Conservation (phyloP, 805 yeast species). For the Yarrowia sp. region DNA sequence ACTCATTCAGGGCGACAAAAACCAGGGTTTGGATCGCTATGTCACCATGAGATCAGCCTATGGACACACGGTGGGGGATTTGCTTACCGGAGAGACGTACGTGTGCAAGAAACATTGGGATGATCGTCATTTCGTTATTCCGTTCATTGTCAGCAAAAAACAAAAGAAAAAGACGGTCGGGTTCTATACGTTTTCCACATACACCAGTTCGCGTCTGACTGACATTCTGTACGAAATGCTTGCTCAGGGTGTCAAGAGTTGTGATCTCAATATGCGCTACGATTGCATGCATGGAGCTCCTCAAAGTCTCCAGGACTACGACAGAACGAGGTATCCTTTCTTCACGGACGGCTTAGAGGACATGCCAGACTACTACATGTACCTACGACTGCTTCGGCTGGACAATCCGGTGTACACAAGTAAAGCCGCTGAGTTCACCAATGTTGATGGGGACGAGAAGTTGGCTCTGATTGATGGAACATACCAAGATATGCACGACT, state of each 20-base stretch:
- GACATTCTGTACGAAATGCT: neutral
- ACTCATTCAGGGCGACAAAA: neutral
- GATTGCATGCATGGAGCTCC: neutral
- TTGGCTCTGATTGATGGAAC: no score
- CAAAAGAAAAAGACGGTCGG: neutral
- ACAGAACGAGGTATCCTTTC: neutral
- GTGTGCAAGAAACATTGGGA: neutral
- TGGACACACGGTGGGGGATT: neutral
- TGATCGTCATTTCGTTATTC: neutral
- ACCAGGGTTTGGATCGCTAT: slow-evolving; percentile 1
- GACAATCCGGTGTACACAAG: no score
- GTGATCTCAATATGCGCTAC: neutral
- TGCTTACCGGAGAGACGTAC: neutral
- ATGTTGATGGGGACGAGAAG: neutral
- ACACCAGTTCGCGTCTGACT: neutral
- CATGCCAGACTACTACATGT: no score
- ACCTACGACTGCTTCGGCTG: no score
- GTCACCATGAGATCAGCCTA: neutral
- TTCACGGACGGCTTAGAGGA: no score
- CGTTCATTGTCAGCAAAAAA: neutral
- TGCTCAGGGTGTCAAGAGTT: neutral
- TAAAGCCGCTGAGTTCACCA: neutral
- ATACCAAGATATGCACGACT: neutral
- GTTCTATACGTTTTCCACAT: neutral
- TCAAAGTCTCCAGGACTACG: neutral